phyloP scores from a whole-genome alignment of 352 stramenopile species.

The Phytopythium aichiense region DNA sequence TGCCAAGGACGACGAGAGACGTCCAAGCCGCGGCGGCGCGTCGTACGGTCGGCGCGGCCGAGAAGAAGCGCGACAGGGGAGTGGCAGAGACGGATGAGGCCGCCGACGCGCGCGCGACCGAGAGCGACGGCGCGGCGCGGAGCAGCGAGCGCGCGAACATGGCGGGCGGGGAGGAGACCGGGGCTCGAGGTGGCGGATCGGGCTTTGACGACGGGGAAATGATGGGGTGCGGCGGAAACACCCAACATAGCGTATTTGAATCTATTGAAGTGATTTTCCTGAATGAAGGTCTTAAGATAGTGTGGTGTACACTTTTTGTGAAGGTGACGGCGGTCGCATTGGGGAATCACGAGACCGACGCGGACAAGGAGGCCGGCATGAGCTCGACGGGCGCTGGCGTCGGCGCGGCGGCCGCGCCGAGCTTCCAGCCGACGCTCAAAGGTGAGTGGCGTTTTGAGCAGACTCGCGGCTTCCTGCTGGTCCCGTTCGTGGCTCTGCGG shows the following conservation, averaged over 20 bases:
- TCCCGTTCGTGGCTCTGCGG: not conserved
- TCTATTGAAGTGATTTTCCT: not conserved
- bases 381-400: conserved; percentile 12
- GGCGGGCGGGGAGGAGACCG: conserved; percentile 2
- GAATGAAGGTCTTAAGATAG: not conserved
- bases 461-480: not conserved
- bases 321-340: not conserved
- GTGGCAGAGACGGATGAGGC: conserved; percentile 12
- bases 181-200: not conserved
- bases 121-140: conserved; percentile 23
- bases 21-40: not conserved
- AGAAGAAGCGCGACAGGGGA: conserved; percentile 35
- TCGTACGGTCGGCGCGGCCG: conserved; percentile 44
- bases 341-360: not conserved
- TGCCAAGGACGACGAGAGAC: not conserved
- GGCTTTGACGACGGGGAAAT: not conserved
- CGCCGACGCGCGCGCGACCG: conserved; percentile 1
- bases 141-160: conserved; percentile 70
- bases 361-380: not conserved
- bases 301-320: not conserved
- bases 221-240: not conserved
- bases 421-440: conserved; percentile 76
- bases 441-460: conserved; percentile 16
- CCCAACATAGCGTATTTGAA: not conserved
- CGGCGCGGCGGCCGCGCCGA: conserved; percentile 11